These are phyloP conservation scores for Amborella trichopoda DNA, from an alignment of 164 flowering plant genomes.

Conservation along the genomic window DNA sequence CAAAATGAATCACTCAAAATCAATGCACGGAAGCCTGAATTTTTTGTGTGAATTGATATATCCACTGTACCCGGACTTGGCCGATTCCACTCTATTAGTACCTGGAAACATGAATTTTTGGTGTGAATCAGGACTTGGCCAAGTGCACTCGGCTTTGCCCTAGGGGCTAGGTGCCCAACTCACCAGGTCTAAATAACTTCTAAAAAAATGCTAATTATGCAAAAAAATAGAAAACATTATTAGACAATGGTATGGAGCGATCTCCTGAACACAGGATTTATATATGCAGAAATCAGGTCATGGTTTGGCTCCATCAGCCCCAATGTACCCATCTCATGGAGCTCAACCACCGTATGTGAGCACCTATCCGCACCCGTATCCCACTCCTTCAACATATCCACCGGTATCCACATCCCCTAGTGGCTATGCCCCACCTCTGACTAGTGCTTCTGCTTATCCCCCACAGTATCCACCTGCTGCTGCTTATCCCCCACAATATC, in stretches of 20 bases:
- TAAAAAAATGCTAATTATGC: too few species aligned
- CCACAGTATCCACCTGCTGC: not conserved
- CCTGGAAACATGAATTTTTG: not conserved
- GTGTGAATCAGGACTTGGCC: conserved; percentile 11
- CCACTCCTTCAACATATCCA: conserved; percentile 1
- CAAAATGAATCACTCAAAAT: too few species aligned
- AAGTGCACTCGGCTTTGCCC: conserved; percentile 55
- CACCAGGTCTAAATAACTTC: too few species aligned
- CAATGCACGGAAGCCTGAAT: not conserved
- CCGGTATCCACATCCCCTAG: too few species aligned
- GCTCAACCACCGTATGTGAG: conserved; percentile 16
- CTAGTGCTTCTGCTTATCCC: too few species aligned
- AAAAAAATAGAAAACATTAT: too few species aligned
- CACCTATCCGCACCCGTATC: conserved; percentile 8
- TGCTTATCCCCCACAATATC: conserved; percentile 2
- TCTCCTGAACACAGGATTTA: conserved; percentile 17
- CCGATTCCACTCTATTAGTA: not conserved
- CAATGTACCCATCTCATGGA: conserved; percentile 4
- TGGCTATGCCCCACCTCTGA: too few species aligned
- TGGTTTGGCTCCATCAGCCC: conserved; percentile 22
- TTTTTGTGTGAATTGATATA: not conserved
- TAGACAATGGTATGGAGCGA: conserved; percentile 32
- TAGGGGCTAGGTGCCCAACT: too few species aligned
- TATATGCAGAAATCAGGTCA: conserved; percentile 24
- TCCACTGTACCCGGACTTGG: too few species aligned